A percentile compares a stretch with the other conserved stretches of the same genome.
phyloP scores from a whole-genome alignment of 331 rosid genomes.

The Rosa hybrid region DNA sequence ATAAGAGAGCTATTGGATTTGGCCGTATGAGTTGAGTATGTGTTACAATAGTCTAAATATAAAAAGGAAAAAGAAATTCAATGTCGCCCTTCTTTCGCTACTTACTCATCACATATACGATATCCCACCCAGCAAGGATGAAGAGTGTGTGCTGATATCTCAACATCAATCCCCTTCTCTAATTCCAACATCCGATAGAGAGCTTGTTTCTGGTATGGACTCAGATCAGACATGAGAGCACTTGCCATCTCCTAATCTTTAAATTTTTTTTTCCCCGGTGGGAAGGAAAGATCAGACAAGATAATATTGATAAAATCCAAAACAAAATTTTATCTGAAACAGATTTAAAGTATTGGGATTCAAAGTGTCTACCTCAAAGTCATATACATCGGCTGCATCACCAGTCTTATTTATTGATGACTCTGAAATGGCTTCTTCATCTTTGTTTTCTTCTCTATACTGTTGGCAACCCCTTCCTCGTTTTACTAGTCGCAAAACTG shows the following conservation, averaged over 20 bases:
- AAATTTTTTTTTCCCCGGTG: neutral
- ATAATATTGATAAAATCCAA: slow-evolving; percentile 3
- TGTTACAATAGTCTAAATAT: neutral
- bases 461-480: slow-evolving; percentile 56
- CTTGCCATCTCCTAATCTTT: slow-evolving; percentile 58
- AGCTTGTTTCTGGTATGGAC: slow-evolving; percentile 88
- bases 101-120: slow-evolving; percentile 66
- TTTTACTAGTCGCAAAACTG: slow-evolving; percentile 50
- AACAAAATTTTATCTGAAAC: neutral
- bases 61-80: neutral
- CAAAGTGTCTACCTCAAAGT: slow-evolving; percentile 58
- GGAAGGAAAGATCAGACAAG: neutral
- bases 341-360: neutral
- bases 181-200: slow-evolving; percentile 75
- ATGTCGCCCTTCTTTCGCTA: neutral
- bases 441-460: slow-evolving; percentile 43
- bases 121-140: slow-evolving; percentile 93
- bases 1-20: neutral
- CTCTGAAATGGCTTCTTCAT: slow-evolving; percentile 69
- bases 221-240: slow-evolving; percentile 50
- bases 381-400: slow-evolving; percentile 67
- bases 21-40: neutral
- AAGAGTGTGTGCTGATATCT: slow-evolving; percentile 53
- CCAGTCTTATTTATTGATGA: slow-evolving; percentile 58
- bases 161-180: slow-evolving; percentile 61